Percentiles rank a stretch among this genome's conserved stretches.
Evolutionary conservation across 2,329 filamentous ascomycete species (phyloP).

Genomic region (Aspergillus fischeri): DNA sequence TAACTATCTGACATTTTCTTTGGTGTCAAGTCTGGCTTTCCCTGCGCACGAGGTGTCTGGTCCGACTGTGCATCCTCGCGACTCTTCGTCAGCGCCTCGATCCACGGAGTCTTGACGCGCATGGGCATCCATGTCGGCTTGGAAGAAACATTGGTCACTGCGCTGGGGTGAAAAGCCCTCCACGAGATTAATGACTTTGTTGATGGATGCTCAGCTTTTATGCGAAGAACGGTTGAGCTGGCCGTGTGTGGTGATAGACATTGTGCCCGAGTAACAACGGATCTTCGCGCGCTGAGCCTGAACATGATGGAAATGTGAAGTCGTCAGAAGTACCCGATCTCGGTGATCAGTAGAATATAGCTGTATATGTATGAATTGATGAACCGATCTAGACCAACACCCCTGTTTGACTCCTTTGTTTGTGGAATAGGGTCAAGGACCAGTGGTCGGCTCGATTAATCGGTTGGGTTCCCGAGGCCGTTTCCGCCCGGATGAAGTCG

Average conservation of each 20-base stretch:
- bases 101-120: conserved; percentile 63
- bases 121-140: conserved; percentile 48
- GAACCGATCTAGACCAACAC: conserved; percentile 12
- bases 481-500: conserved; percentile 26
- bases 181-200: conserved; percentile 4
- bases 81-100: conserved; percentile 59
- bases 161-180: conserved; percentile 28
- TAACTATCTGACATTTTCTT: conserved; percentile 70
- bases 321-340: not conserved
- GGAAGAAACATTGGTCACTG: conserved; percentile 18
- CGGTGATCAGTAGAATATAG: not conserved
- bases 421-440: conserved; percentile 3
- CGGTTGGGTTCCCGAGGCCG: conserved; percentile 14
- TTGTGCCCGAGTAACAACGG: conserved; percentile 14
- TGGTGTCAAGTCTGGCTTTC: conserved; percentile 56
- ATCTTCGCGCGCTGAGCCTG: conserved; percentile 6
- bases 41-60: conserved; percentile 17
- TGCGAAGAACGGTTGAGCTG: conserved; percentile 2
- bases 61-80: conserved; percentile 38
- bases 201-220: conserved; percentile 2
- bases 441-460: not conserved
- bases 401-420: not conserved
- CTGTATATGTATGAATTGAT: not conserved
- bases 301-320: conserved; percentile 10
- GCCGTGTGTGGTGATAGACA: conserved; percentile 12